A percentile compares a stretch with the other conserved stretches of the same genome.
phyloP scores from a whole-genome alignment of 139 green algal species.

The Chlamydomonas incerta region DNA sequence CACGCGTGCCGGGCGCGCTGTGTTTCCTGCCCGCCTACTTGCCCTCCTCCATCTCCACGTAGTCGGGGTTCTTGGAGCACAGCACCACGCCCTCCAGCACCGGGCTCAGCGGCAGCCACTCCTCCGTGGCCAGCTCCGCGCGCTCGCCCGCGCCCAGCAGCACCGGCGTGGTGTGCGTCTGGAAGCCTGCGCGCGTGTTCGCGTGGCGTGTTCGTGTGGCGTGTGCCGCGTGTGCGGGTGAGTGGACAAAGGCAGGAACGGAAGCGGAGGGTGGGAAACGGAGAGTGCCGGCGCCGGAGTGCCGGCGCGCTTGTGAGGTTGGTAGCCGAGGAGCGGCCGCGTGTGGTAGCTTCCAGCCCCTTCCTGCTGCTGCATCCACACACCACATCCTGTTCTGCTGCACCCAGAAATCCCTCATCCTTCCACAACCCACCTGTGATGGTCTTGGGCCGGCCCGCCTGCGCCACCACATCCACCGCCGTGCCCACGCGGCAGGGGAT shows the following conservation, averaged over 20 bases:
- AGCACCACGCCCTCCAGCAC: constrained; percentile 97
- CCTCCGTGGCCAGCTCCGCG: constrained; percentile 95
- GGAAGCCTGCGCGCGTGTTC: constrained; percentile 70
- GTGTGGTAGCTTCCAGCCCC: too few species aligned
- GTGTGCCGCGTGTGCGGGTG: neutral
- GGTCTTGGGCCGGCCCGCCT: constrained; percentile 97
- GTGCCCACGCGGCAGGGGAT: constrained; percentile 89
- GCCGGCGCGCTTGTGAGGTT: too few species aligned
- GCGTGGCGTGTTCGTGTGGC: neutral
- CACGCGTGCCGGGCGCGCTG: neutral
- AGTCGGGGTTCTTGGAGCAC: constrained; percentile 95
- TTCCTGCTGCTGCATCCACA: neutral
- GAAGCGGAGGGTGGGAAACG: neutral
- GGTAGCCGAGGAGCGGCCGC: too few species aligned
- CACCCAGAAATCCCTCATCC: neutral
- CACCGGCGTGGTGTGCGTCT: constrained; percentile 98
- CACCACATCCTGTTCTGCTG: neutral
- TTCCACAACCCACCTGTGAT: constrained; percentile 77
- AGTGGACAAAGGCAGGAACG: neutral
- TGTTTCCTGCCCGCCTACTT: constrained; percentile 13
- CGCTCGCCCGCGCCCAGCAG: constrained; percentile 92
- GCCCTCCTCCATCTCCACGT: constrained; percentile 80
- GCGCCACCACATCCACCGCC: constrained; percentile 97
- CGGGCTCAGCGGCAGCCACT: constrained; percentile 89
- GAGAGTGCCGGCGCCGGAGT: too few species aligned